Conservation (phyloP, 2,329 filamentous ascomycete species). For the Pleurostoma richardsiae region DNA sequence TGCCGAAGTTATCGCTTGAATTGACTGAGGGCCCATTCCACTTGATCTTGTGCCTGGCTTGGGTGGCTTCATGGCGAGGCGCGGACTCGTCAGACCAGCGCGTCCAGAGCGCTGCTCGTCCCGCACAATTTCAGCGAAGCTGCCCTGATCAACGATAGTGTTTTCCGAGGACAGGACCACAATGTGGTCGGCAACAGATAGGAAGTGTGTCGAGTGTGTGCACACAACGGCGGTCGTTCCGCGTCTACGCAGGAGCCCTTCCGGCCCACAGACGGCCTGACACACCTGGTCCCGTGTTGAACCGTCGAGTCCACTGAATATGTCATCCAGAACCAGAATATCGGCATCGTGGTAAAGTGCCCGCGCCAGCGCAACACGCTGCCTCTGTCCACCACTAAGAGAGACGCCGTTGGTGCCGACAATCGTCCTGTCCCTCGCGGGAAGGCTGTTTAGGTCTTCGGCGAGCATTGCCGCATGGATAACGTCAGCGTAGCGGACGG, state of each 20-base stretch:
- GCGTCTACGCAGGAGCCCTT: neutral
- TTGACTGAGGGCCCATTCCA: no score
- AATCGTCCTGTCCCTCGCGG: slow-evolving; percentile 10
- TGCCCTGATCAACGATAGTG: neutral
- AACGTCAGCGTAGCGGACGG: slow-evolving; percentile 25
- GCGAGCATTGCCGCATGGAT: slow-evolving; percentile 25
- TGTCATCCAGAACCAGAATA: slow-evolving; percentile 10
- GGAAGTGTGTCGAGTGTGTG: neutral
- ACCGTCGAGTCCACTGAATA: slow-evolving; percentile 8
- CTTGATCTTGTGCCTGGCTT: neutral
- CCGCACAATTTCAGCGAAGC: neutral
- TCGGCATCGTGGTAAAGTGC: slow-evolving; percentile 7
- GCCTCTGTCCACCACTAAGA: slow-evolving; percentile 15
- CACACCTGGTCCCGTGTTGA: neutral
- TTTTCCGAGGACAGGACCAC: neutral
- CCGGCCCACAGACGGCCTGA: neutral
- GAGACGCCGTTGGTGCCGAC: slow-evolving; percentile 13
- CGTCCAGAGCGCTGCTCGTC: neutral
- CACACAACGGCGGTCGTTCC: neutral
- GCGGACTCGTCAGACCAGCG: neutral
- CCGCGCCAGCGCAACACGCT: slow-evolving; percentile 13
- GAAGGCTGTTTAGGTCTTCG: slow-evolving; percentile 52
- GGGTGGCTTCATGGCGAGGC: neutral
- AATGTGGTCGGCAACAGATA: neutral
- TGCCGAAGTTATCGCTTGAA: neutral